phyloP scores from a whole-genome alignment of 1,284 basidiomycete species.

The Filobasidium uniguttulatum region DNA sequence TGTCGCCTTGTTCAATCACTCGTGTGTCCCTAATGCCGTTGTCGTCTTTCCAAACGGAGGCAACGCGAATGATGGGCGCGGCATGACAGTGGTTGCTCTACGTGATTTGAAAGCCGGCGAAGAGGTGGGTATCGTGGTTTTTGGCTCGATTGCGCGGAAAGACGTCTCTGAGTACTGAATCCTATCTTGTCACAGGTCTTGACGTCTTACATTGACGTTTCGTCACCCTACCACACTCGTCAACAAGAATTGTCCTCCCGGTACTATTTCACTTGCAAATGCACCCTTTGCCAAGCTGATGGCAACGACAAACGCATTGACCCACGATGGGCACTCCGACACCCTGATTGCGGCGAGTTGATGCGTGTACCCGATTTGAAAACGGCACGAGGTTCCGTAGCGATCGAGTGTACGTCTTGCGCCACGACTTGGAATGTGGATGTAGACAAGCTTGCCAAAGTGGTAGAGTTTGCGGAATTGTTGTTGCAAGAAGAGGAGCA shows the following conservation, averaged over 20 bases:
- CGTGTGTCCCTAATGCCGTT: slow-evolving; percentile 77
- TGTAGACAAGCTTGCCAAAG: slow-evolving; percentile 42
- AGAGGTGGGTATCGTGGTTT: slow-evolving; percentile 49
- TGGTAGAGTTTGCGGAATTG: slow-evolving; percentile 51
- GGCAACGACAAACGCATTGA: slow-evolving; percentile 40
- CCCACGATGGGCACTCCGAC: slow-evolving; percentile 46
- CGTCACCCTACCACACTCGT: slow-evolving; percentile 48
- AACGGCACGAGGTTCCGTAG: background rate
- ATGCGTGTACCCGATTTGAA: slow-evolving; percentile 22
- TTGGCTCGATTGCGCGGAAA: no score
- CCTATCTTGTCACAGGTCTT: slow-evolving; percentile 44
- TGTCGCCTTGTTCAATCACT: slow-evolving; percentile 75
- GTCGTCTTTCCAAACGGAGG: slow-evolving; percentile 61
- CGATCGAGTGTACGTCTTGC: background rate
- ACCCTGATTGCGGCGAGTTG: slow-evolving; percentile 19
- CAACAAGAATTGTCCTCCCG: slow-evolving; percentile 50
- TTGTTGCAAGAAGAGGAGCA: slow-evolving; percentile 53
- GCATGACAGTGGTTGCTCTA: slow-evolving; percentile 59
- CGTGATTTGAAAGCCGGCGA: slow-evolving; percentile 50
- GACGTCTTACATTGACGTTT: slow-evolving; percentile 75
- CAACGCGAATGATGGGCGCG: slow-evolving; percentile 28
- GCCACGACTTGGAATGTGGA: slow-evolving; percentile 39
- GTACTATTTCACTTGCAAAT: slow-evolving; percentile 69
- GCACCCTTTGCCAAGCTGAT: slow-evolving; percentile 44
- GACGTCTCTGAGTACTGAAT: no score